Evolutionary conservation across 306 rosid genomes (phyloP).

Genomic region (Vigna nakashimae): DNA sequence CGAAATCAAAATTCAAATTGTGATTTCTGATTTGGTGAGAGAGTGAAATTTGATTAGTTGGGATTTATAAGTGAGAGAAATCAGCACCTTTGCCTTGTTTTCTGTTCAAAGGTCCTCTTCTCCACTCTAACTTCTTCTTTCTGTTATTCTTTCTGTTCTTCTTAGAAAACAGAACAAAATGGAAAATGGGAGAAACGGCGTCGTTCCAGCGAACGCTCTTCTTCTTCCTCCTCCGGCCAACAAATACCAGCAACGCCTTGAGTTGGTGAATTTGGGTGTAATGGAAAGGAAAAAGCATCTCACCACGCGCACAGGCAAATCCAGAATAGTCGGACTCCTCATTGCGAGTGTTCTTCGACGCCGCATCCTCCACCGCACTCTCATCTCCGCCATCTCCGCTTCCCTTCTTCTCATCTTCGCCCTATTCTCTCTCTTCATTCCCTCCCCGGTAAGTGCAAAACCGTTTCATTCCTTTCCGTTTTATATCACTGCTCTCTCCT

Average conservation of each 20-base stretch:
- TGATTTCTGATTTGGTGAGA: neutral
- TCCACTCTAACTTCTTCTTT: neutral
- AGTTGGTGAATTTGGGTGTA: neutral
- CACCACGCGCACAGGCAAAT: neutral
- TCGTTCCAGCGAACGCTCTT: slow-evolving; percentile 1
- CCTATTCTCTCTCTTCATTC: slow-evolving; percentile 55
- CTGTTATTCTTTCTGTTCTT: neutral
- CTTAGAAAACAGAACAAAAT: neutral
- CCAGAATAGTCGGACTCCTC: slow-evolving; percentile 37
- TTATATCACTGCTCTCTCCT: neutral
- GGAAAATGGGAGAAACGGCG: slow-evolving; percentile 9
- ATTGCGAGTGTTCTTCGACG: slow-evolving; percentile 47
- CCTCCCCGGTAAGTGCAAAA: slow-evolving; percentile 42
- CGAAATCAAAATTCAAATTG: neutral
- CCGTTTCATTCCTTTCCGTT: neutral
- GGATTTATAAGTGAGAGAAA: neutral
- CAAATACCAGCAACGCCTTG: neutral
- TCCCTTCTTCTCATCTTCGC: slow-evolving; percentile 62
- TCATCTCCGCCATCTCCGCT: slow-evolving; percentile 62
- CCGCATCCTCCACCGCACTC: slow-evolving; percentile 54
- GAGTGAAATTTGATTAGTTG: neutral
- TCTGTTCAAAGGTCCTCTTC: slow-evolving; percentile 21
- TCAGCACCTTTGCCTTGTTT: neutral
- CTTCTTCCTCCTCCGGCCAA: neutral
- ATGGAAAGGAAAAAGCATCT: slow-evolving; percentile 49